Conservation (phyloP, 208 protist genomes). For the Leishmania lainsoni region DNA sequence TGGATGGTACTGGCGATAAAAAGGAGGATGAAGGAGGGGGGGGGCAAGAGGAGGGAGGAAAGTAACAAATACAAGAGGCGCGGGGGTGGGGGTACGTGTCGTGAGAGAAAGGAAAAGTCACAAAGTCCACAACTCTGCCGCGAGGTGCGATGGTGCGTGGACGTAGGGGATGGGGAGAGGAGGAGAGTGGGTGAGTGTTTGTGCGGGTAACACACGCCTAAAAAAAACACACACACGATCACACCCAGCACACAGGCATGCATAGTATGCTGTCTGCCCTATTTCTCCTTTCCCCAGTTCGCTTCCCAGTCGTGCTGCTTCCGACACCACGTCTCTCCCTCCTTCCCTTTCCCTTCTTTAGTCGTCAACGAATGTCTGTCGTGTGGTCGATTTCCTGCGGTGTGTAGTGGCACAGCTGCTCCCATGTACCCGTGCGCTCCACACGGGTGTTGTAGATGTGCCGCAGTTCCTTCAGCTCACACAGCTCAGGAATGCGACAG, state of each 20-base stretch:
- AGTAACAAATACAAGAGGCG: not conserved
- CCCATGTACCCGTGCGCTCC: conserved; percentile 73
- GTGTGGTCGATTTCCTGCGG: conserved; percentile 74
- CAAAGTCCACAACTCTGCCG: not conserved
- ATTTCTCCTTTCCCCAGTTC: not conserved
- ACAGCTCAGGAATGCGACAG: conserved; percentile 77
- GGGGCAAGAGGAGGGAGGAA: not conserved
- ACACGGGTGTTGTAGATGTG: conserved; percentile 61
- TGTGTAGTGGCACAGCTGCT: conserved; percentile 71
- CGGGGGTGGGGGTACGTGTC: not conserved
- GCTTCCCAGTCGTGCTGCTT: not conserved
- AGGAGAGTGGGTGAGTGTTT: not conserved
- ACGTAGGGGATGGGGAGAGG: not conserved
- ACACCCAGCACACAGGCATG: not conserved
- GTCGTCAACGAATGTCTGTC: conserved; percentile 69
- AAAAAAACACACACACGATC: not conserved
- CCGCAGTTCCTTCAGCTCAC: conserved; percentile 64
- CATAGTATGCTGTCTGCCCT: not conserved
- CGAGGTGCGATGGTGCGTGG: not conserved
- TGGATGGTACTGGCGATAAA: conserved; percentile 1
- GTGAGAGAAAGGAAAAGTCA: not conserved
- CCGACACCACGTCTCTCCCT: not conserved
- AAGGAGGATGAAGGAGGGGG: not conserved
- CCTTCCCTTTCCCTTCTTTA: not conserved
- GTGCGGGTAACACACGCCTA: not conserved